Evolutionary conservation across 1,139 yeast genomes (phyloP).

Genomic region (Yamadazyma pseudoaaseri): DNA sequence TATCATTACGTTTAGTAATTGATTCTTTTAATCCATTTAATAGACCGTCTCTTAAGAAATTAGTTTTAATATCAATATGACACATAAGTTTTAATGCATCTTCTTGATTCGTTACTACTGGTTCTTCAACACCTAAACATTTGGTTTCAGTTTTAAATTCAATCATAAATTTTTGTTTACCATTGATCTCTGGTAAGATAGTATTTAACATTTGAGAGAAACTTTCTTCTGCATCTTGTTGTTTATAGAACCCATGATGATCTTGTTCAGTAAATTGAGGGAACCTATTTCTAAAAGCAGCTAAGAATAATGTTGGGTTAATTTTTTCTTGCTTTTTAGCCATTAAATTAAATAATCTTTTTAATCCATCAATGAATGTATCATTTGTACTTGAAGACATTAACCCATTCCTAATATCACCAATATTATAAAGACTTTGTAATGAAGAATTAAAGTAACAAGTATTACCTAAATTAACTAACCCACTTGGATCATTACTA

Average conservation of each 20-base stretch:
- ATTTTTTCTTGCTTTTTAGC: slow-evolving; percentile 42
- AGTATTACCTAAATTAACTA: slow-evolving; percentile 87
- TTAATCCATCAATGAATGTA: slow-evolving; percentile 29
- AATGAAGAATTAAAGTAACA: slow-evolving; percentile 90
- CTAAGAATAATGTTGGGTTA: slow-evolving; percentile 65
- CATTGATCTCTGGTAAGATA: slow-evolving; percentile 47
- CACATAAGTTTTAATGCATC: slow-evolving; percentile 78
- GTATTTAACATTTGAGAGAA: slow-evolving; percentile 72
- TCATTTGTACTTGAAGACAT: slow-evolving; percentile 13
- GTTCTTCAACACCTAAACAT: slow-evolving; percentile 52
- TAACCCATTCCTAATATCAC: slow-evolving; percentile 50
- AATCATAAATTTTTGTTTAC: slow-evolving; percentile 63
- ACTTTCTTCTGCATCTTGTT: slow-evolving; percentile 98
- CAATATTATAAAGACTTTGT: slow-evolving; percentile 72
- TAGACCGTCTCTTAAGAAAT: slow-evolving; percentile 86
- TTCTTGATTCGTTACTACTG: slow-evolving; percentile 32
- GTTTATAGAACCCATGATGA: slow-evolving; percentile 72
- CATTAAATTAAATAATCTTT: slow-evolving; percentile 47
- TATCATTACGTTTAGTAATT: slow-evolving; percentile 74
- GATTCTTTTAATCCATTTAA: slow-evolving; percentile 71
- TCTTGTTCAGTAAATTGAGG: slow-evolving; percentile 90
- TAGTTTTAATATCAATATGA: slow-evolving; percentile 82
- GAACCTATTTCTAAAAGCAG: slow-evolving; percentile 59
- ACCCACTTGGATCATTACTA: slow-evolving; percentile 69
- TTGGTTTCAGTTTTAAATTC: slow-evolving; percentile 61